A percentile compares a stretch with the other conserved stretches of the same genome.
Conservation (phyloP, 495 filamentous ascomycete species). For the Neurospora africana region DNA sequence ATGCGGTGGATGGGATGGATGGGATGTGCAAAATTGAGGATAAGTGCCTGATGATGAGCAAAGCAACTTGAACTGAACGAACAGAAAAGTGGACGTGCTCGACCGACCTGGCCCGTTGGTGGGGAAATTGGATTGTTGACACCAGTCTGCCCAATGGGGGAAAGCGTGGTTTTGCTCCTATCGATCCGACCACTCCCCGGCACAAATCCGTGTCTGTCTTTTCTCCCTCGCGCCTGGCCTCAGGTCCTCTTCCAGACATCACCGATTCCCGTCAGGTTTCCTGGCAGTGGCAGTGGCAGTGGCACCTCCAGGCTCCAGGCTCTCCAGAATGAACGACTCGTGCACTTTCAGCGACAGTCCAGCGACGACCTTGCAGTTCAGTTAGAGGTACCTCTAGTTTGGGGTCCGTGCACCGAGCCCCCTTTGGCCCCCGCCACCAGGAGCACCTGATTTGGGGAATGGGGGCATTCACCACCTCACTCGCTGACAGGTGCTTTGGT, state of each 20-base stretch:
- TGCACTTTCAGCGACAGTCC: not conserved
- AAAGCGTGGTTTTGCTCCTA: conserved; percentile 18
- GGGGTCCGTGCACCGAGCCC: not conserved
- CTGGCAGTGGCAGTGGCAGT: not conserved
- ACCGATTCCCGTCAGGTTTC: too few relatives aligned
- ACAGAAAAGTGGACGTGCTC: not conserved
- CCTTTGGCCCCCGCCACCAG: not conserved
- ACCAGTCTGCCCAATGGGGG: conserved; percentile 19
- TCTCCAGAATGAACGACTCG: not conserved
- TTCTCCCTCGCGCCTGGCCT: conserved; percentile 1
- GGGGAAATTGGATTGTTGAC: conserved; percentile 32
- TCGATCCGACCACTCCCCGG: conserved; percentile 13
- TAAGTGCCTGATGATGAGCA: not conserved
- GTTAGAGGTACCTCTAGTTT: not conserved
- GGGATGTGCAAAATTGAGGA: conserved; percentile 25
- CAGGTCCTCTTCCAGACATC: not conserved
- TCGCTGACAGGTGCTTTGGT: not conserved
- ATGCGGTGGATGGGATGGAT: not conserved
- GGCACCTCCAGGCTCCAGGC: too few relatives aligned
- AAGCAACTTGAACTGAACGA: not conserved
- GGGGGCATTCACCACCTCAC: not conserved
- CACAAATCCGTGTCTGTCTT: not conserved
- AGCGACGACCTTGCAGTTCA: not conserved
- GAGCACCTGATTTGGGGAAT: not conserved
- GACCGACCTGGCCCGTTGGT: conserved; percentile 6